A percentile compares a stretch with the other conserved stretches of the same genome.
These are phyloP conservation scores for Scenedesmus sp. DNA, from an alignment of 163 green algal genomes.

Conservation along the genomic window DNA sequence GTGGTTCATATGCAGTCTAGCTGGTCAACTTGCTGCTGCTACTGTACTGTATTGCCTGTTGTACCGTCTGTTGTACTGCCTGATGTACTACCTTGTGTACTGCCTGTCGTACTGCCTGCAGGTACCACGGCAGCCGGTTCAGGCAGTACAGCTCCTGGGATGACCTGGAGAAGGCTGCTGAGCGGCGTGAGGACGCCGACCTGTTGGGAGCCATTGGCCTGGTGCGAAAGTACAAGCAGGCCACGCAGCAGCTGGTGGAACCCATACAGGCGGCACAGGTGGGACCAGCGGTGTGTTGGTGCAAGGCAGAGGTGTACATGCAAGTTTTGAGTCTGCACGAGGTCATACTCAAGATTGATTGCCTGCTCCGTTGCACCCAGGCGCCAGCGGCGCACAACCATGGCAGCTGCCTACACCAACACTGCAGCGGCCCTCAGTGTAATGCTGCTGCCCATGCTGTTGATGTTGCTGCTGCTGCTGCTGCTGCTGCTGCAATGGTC, in stretches of 20 bases:
- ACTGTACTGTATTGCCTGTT: not conserved
- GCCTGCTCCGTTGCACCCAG: too few species aligned
- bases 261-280: not conserved
- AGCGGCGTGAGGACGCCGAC: not conserved
- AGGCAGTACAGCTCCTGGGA: not conserved
- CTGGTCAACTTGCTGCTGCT: slow-evolving; percentile 1
- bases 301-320: not conserved
- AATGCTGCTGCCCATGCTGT: too few species aligned
- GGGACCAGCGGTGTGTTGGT: not conserved
- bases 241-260: not conserved
- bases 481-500: too few species aligned
- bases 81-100: not conserved
- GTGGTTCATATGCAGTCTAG: too few species aligned
- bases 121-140: not conserved
- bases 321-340: too few species aligned
- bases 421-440: too few species aligned
- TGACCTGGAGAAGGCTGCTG: not conserved
- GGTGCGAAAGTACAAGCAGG: not conserved
- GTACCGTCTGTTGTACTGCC: not conserved
- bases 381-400: not conserved
- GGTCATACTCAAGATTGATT: too few species aligned
- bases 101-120: not conserved
- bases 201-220: not conserved
- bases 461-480: too few species aligned
- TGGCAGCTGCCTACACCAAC: too few species aligned